phyloP scores from a whole-genome alignment of 2,329 filamentous ascomycete species.

The Colletotrichum gloeosporioides region DNA sequence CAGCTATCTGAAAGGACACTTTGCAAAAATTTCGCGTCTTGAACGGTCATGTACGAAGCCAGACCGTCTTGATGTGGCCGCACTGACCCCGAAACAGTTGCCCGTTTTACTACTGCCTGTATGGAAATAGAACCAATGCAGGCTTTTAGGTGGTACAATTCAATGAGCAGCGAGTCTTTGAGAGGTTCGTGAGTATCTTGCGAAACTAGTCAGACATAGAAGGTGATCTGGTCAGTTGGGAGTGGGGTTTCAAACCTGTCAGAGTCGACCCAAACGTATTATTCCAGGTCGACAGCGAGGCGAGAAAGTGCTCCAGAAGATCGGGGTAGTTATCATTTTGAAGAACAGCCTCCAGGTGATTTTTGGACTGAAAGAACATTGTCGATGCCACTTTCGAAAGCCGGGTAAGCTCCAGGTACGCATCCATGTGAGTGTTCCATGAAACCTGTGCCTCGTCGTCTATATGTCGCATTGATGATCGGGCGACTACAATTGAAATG shows the following conservation, averaged over 20 bases:
- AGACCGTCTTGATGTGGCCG: constrained; percentile 13
- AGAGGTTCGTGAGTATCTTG: constrained; percentile 13
- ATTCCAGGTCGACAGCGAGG: constrained; percentile 22
- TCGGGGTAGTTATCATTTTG: constrained; percentile 23
- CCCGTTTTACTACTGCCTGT: constrained; percentile 25
- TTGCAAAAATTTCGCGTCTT: constrained; percentile 24
- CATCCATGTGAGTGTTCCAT: constrained; percentile 23
- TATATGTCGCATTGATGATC: neutral
- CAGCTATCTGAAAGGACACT: constrained; percentile 25
- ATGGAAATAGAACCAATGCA: constrained; percentile 25
- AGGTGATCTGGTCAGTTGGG: neutral
- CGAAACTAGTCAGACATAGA: neutral
- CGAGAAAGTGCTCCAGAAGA: constrained; percentile 23
- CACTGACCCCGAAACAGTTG: constrained; percentile 10
- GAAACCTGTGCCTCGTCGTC: neutral
- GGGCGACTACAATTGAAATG: neutral
- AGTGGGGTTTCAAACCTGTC: neutral
- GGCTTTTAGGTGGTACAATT: constrained; percentile 26
- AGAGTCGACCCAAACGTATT: neutral
- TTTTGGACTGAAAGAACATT: constrained; percentile 26
- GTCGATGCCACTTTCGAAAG: constrained; percentile 23
- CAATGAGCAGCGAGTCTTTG: constrained; percentile 17
- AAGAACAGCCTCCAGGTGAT: constrained; percentile 22
- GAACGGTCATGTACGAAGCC: constrained; percentile 18
- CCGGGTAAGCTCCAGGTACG: constrained; percentile 23